Evolutionary conservation across 495 filamentous ascomycete genomes (phyloP).

Genomic region (Talaromyces thailandensis): DNA sequence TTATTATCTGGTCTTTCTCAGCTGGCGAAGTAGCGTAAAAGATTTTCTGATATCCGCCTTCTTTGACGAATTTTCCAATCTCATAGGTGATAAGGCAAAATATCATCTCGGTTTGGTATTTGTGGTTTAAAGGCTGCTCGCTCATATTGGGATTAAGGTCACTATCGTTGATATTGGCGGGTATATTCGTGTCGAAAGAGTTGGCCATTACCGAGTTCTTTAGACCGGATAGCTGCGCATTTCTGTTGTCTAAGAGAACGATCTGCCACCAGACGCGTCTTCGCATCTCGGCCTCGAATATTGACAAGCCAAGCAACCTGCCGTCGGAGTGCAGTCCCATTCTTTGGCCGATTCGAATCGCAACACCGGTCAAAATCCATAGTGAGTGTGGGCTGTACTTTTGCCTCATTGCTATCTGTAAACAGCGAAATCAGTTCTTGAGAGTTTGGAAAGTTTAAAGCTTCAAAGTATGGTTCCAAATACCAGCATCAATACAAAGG

Average conservation of each 20-base stretch:
- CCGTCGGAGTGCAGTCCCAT: conserved; percentile 35
- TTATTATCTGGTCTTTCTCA: conserved; percentile 36
- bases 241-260: conserved; percentile 20
- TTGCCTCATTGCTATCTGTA: conserved; percentile 19
- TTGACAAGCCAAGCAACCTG: conserved; percentile 23
- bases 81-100: conserved; percentile 36
- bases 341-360: conserved; percentile 30
- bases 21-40: conserved; percentile 25
- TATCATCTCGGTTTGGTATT: conserved; percentile 59
- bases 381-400: conserved; percentile 28
- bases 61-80: conserved; percentile 1
- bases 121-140: conserved; percentile 39
- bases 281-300: conserved; percentile 25
- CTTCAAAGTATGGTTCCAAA: conserved; percentile 1
- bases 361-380: conserved; percentile 34
- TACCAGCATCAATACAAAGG: conserved; percentile 35
- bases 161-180: too few species aligned
- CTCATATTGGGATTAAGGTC: conserved; percentile 24
- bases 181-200: too few species aligned
- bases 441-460: too few species aligned
- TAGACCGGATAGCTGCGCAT: conserved; percentile 16
- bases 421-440: background rate
- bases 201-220: too few species aligned
- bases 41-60: conserved; percentile 7
- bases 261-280: conserved; percentile 33